Evolutionary conservation across 2,329 filamentous ascomycete species (phyloP), one percentile per base, ranked within the genome.

Genomic region (Onygenales sp.): DNA sequence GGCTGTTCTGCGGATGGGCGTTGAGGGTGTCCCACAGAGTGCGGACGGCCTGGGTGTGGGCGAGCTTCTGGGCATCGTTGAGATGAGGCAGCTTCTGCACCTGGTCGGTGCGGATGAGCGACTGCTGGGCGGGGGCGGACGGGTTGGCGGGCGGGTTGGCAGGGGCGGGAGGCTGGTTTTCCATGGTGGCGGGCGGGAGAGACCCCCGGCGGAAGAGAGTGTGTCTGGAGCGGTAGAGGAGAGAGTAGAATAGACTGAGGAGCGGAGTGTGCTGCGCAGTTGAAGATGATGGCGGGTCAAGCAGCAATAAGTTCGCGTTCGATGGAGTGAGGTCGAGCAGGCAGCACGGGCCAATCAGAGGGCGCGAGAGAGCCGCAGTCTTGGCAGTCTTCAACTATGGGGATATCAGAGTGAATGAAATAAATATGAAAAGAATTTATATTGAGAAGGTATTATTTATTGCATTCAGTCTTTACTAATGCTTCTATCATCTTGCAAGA

Each of bases 11-110:
- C 10, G 78, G 71, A 42, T 73, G 72, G 43, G 63, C 72, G 55
- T 79, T 75, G 50, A 79, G 69, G 35, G 73, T 65, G 33, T 75
- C 72, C 79, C 80, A 84, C 49, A 81, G 71, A 56, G 71, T 75
- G 54, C 74, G 72, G 57, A 84, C 74, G 17, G 77, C 70, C 48
- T 73, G 68, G 54, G 76, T 77, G 61, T 82, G 81, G 58, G 79
- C 75, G 44, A 72, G 66, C 67, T 82, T 83, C 60, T 79, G 75
- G 48, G 75, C 68, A 7, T 79, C 76, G 56, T 68, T 76, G 33
- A 84, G 69, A 64, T 76, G 72, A 5, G 77, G 76, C 5, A 81
- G 69, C 54, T 72, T 73, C 56, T 75, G 72, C 50, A 81, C 77
- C 56, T 79, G 75, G 54, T 77, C 74, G 33, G 77, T 76, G 44